phyloP scores from a whole-genome alignment of 2,329 filamentous ascomycete genomes.

The Phaeosphaeriaceae sp. region DNA sequence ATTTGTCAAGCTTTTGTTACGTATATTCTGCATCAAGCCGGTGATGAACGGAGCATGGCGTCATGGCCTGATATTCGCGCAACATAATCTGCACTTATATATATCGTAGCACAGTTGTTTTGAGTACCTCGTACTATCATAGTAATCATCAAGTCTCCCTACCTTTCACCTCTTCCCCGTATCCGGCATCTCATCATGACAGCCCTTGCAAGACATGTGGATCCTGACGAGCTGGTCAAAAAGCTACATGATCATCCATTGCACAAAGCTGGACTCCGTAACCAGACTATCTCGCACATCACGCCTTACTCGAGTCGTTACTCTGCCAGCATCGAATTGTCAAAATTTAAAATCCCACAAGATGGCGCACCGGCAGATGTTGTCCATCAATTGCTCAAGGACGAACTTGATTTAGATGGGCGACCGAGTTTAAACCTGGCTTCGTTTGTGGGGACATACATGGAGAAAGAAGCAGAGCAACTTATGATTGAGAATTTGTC shows the following conservation, averaged over 20 bases:
- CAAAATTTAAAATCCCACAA: slow-evolving; percentile 65
- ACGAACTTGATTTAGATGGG: slow-evolving; percentile 49
- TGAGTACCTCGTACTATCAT: neutral
- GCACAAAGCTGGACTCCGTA: slow-evolving; percentile 48
- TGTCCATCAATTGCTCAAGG: slow-evolving; percentile 66
- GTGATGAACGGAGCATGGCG: slow-evolving; percentile 14
- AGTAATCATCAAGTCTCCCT: neutral
- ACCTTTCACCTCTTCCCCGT: neutral
- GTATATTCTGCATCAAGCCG: too few species aligned
- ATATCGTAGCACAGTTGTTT: neutral
- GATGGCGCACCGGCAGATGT: slow-evolving; percentile 66
- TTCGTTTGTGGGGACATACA: slow-evolving; percentile 73
- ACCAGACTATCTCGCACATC: slow-evolving; percentile 54
- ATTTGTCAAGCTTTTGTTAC: slow-evolving; percentile 36
- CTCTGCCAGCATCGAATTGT: slow-evolving; percentile 60
- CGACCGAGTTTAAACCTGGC: slow-evolving; percentile 72
- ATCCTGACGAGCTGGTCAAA: slow-evolving; percentile 61
- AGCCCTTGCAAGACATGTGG: slow-evolving; percentile 58
- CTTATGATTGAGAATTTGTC: slow-evolving; percentile 72
- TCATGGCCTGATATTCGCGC: slow-evolving; percentile 12
- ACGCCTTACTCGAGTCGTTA: slow-evolving; percentile 66
- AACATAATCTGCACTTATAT: neutral
- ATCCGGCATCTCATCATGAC: slow-evolving; percentile 48
- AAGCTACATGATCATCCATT: slow-evolving; percentile 57
- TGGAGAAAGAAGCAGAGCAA: slow-evolving; percentile 69